These are phyloP conservation scores for Claviceps maximensis DNA, from an alignment of 2,329 filamentous ascomycete species.

Conservation along the genomic window DNA sequence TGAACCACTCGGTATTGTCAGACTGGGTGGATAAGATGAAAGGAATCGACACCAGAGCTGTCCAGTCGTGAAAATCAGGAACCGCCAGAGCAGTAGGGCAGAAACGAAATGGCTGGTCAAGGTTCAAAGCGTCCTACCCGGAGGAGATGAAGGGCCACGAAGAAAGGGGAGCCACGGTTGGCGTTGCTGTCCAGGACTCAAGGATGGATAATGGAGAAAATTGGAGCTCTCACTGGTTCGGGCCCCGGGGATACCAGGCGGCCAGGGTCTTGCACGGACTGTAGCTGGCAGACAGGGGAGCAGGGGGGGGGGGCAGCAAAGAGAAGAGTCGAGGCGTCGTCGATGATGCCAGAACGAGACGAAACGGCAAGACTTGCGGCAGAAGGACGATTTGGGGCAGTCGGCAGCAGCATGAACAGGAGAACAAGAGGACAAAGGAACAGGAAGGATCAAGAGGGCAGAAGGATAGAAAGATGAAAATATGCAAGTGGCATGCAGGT, in stretches of 20 bases:
- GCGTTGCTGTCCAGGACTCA: constrained; percentile 2
- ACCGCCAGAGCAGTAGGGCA: background rate
- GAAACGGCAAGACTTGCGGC: background rate
- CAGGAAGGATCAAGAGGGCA: no score
- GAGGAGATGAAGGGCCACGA: background rate
- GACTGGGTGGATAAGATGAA: background rate
- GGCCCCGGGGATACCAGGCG: background rate
- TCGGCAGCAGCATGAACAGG: background rate
- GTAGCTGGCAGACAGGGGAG: background rate
- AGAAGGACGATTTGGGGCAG: background rate
- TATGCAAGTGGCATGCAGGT: background rate
- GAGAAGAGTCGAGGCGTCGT: background rate
- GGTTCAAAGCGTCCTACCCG: background rate
- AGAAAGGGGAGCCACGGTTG: constrained; percentile 5
- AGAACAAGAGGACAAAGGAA: no score
- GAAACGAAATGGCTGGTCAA: background rate
- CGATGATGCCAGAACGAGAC: background rate
- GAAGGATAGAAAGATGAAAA: background rate
- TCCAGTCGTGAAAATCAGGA: background rate
- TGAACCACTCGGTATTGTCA: background rate
- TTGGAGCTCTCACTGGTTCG: constrained; percentile 5
- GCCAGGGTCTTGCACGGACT: constrained; percentile 2
- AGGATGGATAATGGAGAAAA: constrained; percentile 4
- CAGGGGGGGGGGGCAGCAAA: no score
- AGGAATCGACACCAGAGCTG: background rate